Evolutionary conservation across 2,329 filamentous ascomycete species (phyloP).

Genomic region (Paradendryphiella salina): DNA sequence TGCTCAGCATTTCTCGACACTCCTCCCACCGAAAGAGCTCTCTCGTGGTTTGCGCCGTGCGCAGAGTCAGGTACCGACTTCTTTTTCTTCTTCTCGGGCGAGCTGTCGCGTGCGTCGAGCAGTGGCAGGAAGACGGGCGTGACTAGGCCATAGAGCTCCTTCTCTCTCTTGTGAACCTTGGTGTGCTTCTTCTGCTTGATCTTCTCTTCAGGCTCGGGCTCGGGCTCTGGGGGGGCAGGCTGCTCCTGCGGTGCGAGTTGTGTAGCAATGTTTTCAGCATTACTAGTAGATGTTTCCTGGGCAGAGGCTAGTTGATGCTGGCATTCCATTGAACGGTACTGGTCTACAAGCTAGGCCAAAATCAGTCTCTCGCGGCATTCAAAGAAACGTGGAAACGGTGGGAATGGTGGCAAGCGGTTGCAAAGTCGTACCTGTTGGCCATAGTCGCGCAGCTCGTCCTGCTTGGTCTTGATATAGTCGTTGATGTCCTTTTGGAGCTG

Average conservation of each 20-base stretch:
- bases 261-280: conserved; percentile 8
- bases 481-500: conserved; percentile 44
- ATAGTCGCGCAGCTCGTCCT: conserved; percentile 39
- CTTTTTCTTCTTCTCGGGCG: conserved; percentile 33
- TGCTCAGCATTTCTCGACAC: conserved; percentile 30
- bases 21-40: conserved; percentile 13
- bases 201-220: conserved; percentile 27
- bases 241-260: conserved; percentile 3
- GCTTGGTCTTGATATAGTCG: conserved; percentile 41
- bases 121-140: conserved; percentile 45
- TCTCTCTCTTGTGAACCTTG: conserved; percentile 45
- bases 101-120: conserved; percentile 37
- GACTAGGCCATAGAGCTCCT: conserved; percentile 44
- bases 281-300: not conserved
- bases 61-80: conserved; percentile 17
- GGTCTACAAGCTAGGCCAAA: conserved; percentile 40
- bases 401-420: not conserved
- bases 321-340: conserved; percentile 39
- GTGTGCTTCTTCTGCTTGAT: conserved; percentile 42
- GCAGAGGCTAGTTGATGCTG: conserved; percentile 20
- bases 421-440: conserved; percentile 36
- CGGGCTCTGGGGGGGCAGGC: conserved; percentile 8
- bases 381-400: conserved; percentile 4
- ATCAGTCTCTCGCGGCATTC: conserved; percentile 25
- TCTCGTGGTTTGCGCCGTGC: conserved; percentile 11